Percentiles rank a stretch among this genome's conserved stretches.
Conservation (phyloP, 1,284 basidiomycete genomes). For the Leccinum pachyderme region DNA sequence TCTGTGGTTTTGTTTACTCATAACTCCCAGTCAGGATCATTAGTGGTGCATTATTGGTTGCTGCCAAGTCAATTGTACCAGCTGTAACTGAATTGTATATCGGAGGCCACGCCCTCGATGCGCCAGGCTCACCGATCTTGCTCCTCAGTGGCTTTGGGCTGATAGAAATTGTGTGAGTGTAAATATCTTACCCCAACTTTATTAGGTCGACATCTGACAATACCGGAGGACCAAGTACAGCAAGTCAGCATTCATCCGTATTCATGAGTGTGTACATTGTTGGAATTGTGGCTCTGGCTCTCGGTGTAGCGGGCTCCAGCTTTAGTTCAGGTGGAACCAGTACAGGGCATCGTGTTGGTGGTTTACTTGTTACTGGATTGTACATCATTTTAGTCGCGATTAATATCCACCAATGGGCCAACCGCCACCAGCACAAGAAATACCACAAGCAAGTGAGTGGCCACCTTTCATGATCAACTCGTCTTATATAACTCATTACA, state of each 20-base stretch:
- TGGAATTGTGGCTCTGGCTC: constrained; percentile 42
- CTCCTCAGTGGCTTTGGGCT: constrained; percentile 58
- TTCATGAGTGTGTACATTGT: constrained; percentile 44
- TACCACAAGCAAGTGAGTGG: constrained; percentile 45
- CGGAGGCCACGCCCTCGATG: constrained; percentile 53
- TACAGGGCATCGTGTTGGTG: constrained; percentile 48
- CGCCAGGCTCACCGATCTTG: constrained; percentile 52
- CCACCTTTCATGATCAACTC: constrained; percentile 6
- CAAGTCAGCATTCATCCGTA: constrained; percentile 24
- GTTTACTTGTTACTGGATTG: constrained; percentile 47
- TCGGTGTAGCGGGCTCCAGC: constrained; percentile 40
- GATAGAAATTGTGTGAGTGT: constrained; percentile 56
- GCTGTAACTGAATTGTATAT: constrained; percentile 43
- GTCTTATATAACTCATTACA: constrained; percentile 7
- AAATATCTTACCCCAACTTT: not conserved
- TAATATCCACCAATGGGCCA: constrained; percentile 48
- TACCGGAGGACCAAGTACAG: constrained; percentile 20
- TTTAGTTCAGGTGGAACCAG: constrained; percentile 1
- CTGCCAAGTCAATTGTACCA: constrained; percentile 42
- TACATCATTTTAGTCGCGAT: constrained; percentile 45
- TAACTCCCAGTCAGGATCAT: constrained; percentile 49
- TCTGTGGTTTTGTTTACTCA: constrained; percentile 11
- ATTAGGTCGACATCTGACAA: constrained; percentile 10
- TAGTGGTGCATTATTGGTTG: constrained; percentile 52
- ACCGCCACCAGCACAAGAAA: constrained; percentile 44